Conservation (phyloP, 2,329 filamentous ascomycete species). For the Pseudocercospora fijiensis region DNA sequence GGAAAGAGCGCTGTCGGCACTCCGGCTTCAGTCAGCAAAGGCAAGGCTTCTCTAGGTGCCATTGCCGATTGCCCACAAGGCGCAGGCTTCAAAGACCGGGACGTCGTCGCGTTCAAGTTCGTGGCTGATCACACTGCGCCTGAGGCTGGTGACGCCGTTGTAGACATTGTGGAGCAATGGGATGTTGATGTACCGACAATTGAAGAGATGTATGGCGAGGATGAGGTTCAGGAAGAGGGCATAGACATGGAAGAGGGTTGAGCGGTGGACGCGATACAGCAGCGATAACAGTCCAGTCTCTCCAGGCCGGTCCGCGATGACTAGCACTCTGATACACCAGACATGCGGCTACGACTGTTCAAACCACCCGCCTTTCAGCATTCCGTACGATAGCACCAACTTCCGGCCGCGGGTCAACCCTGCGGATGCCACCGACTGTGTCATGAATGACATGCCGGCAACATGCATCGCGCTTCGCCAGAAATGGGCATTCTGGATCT, state of each 20-base stretch:
- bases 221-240: slow-evolving; percentile 28
- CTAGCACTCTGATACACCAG: background rate
- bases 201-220: slow-evolving; percentile 36
- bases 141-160: slow-evolving; percentile 22
- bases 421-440: background rate
- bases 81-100: slow-evolving; percentile 37
- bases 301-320: background rate
- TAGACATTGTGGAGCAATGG: slow-evolving; percentile 34
- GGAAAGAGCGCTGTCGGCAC: slow-evolving; percentile 36
- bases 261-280: slow-evolving; percentile 4
- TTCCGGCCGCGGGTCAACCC: background rate
- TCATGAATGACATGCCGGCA: slow-evolving; percentile 11
- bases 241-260: slow-evolving; percentile 28
- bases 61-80: slow-evolving; percentile 40
- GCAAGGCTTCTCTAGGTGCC: slow-evolving; percentile 38
- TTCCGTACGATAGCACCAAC: background rate
- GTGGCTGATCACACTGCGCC: slow-evolving; percentile 21
- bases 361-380: background rate
- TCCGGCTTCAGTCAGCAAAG: background rate
- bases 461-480: slow-evolving; percentile 9
- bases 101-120: slow-evolving; percentile 41
- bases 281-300: background rate
- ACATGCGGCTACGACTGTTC: background rate
- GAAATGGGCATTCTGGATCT: slow-evolving; percentile 7
- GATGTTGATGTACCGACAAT: slow-evolving; percentile 37